These are phyloP conservation scores for Lachancea fermentati DNA, from an alignment of 805 yeast species.

Conservation along the genomic window DNA sequence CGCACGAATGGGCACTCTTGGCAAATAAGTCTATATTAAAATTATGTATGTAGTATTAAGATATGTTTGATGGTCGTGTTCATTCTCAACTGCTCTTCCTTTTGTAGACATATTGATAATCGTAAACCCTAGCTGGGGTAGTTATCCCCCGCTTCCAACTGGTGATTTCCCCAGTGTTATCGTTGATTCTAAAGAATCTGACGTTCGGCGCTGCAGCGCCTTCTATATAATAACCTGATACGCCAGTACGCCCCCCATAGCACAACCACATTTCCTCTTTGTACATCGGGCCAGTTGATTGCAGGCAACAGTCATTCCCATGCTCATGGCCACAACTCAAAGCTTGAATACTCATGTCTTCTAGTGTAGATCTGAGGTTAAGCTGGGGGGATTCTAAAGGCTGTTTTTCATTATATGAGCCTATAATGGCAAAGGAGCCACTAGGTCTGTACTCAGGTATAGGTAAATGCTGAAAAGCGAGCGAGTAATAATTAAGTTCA, in stretches of 20 bases:
- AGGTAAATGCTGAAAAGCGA: slow-evolving; percentile 67
- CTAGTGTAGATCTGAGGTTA: slow-evolving; percentile 32
- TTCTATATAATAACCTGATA: slow-evolving; percentile 57
- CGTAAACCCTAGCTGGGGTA: slow-evolving; percentile 39
- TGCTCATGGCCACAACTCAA: slow-evolving; percentile 67
- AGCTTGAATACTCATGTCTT: slow-evolving; percentile 43
- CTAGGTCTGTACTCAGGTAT: slow-evolving; percentile 50
- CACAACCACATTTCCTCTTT: slow-evolving; percentile 49
- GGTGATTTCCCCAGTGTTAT: slow-evolving; percentile 36
- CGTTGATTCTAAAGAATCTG: slow-evolving; percentile 48
- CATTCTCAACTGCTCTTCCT: not conserved
- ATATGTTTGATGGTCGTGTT: too few relatives aligned
- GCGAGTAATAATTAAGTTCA: slow-evolving; percentile 33
- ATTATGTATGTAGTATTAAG: not conserved
- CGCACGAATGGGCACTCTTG: too few relatives aligned
- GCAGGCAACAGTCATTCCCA: slow-evolving; percentile 59
- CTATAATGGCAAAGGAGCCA: slow-evolving; percentile 34
- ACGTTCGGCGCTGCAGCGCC: slow-evolving; percentile 41
- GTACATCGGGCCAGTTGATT: slow-evolving; percentile 19
- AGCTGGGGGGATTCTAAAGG: slow-evolving; percentile 29
- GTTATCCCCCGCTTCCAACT: slow-evolving; percentile 56
- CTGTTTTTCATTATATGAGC: slow-evolving; percentile 32
- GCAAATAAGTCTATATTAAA: too few relatives aligned
- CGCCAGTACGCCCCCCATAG: slow-evolving; percentile 62
- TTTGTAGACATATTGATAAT: slow-evolving; percentile 36